Percentiles rank a stretch among this genome's conserved stretches.
Conservation (phyloP, 371 early-diverging fungal genomes). For the Rhizopus arrhizus region DNA sequence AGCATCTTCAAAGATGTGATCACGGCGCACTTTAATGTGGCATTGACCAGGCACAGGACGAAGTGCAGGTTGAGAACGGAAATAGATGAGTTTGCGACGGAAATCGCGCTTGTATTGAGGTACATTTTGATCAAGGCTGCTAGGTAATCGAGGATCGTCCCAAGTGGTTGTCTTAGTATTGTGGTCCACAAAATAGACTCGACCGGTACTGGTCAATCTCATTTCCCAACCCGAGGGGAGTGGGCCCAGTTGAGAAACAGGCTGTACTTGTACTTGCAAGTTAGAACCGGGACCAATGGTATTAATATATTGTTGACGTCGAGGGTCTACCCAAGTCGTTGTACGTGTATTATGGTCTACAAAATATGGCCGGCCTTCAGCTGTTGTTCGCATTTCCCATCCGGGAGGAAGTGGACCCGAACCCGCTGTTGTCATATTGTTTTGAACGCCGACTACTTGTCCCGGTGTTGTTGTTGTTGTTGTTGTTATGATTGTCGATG, state of each 20-base stretch:
- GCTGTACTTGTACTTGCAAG: constrained; percentile 69
- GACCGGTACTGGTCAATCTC: constrained; percentile 89
- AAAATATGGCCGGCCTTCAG: constrained; percentile 93
- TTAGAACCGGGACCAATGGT: constrained; percentile 56
- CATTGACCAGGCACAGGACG: constrained; percentile 88
- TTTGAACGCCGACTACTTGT: constrained; percentile 23
- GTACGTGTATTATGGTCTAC: constrained; percentile 97
- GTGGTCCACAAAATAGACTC: constrained; percentile 94
- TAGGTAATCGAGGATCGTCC: constrained; percentile 96
- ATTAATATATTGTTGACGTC: constrained; percentile 68
- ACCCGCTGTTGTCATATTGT: constrained; percentile 67
- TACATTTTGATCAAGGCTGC: constrained; percentile 89
- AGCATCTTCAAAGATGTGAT: constrained; percentile 91
- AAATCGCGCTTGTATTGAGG: constrained; percentile 98
- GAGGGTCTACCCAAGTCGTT: constrained; percentile 95
- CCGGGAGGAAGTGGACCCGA: constrained; percentile 61
- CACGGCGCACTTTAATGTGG: constrained; percentile 87
- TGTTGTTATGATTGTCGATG: constrained; percentile 18
- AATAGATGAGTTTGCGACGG: constrained; percentile 93
- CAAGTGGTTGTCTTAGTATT: constrained; percentile 91
- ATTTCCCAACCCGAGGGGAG: constrained; percentile 97
- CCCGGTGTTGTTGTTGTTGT: constrained; percentile 13
- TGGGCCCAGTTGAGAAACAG: constrained; percentile 83
- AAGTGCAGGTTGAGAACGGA: constrained; percentile 90
- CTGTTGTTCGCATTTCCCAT: constrained; percentile 72